Conservation (phyloP, 2,329 filamentous ascomycete genomes). For the Exophiala oligosperma region DNA sequence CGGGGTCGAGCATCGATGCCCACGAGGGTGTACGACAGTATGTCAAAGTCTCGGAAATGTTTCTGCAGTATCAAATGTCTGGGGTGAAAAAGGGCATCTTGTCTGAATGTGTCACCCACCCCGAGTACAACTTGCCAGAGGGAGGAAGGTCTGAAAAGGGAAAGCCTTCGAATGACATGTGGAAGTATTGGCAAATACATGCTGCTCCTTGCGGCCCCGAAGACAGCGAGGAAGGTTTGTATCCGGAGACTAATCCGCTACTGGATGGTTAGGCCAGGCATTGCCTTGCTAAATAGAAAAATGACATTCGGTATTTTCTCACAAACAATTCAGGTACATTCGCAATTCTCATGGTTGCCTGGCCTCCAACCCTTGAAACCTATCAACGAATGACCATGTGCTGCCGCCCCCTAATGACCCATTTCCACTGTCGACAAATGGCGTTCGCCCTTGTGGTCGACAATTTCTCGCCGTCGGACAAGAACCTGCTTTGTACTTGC, state of each 20-base stretch:
- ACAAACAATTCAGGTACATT: too few relatives aligned
- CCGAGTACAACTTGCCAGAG: constrained; percentile 24
- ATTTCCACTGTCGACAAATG: background rate
- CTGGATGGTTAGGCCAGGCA: too few relatives aligned
- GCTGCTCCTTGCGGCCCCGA: constrained; percentile 16
- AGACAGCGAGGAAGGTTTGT: background rate
- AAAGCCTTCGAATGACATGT: constrained; percentile 5
- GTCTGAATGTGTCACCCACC: constrained; percentile 45
- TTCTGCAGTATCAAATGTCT: constrained; percentile 51
- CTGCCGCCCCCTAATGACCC: too few relatives aligned
- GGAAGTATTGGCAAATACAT: constrained; percentile 25
- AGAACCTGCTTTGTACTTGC: constrained; percentile 13
- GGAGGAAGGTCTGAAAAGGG: constrained; percentile 5
- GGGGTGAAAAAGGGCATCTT: constrained; percentile 51
- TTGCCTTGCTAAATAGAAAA: too few relatives aligned
- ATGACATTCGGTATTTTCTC: too few relatives aligned
- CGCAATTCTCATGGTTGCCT: too few relatives aligned
- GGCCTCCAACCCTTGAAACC: too few relatives aligned
- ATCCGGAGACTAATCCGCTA: too few relatives aligned
- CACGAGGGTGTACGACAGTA: constrained; percentile 60
- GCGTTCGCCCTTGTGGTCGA: background rate
- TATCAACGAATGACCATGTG: too few relatives aligned
- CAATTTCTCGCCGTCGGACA: background rate
- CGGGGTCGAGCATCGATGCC: constrained; percentile 60
- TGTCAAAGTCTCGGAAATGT: constrained; percentile 59